Percentiles rank a stretch among this genome's conserved stretches.
These are phyloP conservation scores for Neostapfia colusana DNA, from an alignment of 176 grass and related monocot genomes.

Conservation along the genomic window DNA sequence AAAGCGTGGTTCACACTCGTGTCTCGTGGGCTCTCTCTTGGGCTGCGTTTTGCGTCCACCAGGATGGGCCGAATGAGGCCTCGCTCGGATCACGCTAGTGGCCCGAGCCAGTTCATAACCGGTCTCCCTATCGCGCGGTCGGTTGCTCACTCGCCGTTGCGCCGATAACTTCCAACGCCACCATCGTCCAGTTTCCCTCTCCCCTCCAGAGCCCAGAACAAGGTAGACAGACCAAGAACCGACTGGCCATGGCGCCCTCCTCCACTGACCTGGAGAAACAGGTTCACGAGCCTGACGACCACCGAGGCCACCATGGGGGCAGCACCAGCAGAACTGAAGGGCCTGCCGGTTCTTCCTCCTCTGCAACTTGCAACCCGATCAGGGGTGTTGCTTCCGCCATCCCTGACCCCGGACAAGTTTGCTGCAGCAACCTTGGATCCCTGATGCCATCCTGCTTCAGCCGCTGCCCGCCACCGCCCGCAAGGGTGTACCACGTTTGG, in stretches of 20 bases:
- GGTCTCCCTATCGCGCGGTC: not conserved
- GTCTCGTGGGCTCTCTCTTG: not conserved
- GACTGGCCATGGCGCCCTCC: not conserved
- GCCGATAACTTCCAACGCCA: not conserved
- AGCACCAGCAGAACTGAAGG: not conserved
- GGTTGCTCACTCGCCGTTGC: not conserved
- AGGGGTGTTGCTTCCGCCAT: not conserved
- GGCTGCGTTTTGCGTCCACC: not conserved
- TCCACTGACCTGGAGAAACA: constrained; percentile 2
- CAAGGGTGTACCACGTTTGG: constrained; percentile 59
- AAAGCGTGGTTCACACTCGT: not conserved
- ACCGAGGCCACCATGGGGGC: not conserved
- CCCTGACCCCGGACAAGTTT: not conserved
- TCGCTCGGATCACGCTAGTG: not conserved
- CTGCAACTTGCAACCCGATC: not conserved
- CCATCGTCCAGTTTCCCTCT: not conserved
- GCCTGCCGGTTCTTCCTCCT: not conserved
- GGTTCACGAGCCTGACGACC: not conserved
- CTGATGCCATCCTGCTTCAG: constrained; percentile 17
- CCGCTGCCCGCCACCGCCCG: not conserved
- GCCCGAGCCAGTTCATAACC: not conserved
- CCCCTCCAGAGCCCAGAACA: not conserved
- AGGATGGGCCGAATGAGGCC: not conserved
- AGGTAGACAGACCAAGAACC: not conserved
- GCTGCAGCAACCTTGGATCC: not conserved